Evolutionary conservation across 2,329 filamentous ascomycete species (phyloP).

Genomic region (Penicillium sp.): DNA sequence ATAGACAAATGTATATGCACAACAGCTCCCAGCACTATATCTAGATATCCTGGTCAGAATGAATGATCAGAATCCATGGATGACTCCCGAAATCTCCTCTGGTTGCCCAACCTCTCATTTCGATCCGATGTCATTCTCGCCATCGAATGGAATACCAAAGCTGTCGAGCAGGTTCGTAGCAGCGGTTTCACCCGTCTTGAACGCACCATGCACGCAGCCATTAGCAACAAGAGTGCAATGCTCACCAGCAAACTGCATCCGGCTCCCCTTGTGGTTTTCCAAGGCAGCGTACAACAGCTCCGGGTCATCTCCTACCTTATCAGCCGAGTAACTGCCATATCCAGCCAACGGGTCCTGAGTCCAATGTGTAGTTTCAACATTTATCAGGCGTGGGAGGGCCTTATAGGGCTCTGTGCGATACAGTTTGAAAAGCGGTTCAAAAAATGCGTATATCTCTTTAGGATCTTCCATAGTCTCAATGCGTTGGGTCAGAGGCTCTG

Average conservation of each 20-base stretch:
- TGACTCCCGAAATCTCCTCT: too few species aligned
- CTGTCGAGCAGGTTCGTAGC: conserved; percentile 42
- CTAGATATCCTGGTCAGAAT: too few species aligned
- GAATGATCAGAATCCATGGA: too few species aligned
- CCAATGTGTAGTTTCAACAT: conserved; percentile 49
- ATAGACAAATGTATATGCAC: too few species aligned
- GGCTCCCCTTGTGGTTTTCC: conserved; percentile 37
- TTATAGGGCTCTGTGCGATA: conserved; percentile 49
- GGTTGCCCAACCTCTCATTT: neutral
- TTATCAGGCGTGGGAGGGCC: conserved; percentile 41
- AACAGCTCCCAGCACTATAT: too few species aligned
- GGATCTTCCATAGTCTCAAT: conserved; percentile 46
- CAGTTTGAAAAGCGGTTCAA: conserved; percentile 48
- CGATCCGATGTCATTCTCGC: neutral
- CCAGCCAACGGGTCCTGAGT: conserved; percentile 47
- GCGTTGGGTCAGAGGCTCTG: conserved; percentile 48
- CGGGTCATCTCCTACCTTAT: conserved; percentile 49
- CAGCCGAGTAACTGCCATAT: conserved; percentile 48
- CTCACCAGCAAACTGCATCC: conserved; percentile 47
- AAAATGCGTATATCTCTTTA: conserved; percentile 44
- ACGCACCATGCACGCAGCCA: conserved; percentile 50
- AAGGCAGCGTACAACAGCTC: conserved; percentile 39
- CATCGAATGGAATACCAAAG: conserved; percentile 32
- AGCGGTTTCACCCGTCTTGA: conserved; percentile 46
- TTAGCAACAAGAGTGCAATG: conserved; percentile 45